These are phyloP conservation scores for Theileria luwenshuni DNA, from an alignment of 169 alveolate species.

Conservation along the genomic window DNA sequence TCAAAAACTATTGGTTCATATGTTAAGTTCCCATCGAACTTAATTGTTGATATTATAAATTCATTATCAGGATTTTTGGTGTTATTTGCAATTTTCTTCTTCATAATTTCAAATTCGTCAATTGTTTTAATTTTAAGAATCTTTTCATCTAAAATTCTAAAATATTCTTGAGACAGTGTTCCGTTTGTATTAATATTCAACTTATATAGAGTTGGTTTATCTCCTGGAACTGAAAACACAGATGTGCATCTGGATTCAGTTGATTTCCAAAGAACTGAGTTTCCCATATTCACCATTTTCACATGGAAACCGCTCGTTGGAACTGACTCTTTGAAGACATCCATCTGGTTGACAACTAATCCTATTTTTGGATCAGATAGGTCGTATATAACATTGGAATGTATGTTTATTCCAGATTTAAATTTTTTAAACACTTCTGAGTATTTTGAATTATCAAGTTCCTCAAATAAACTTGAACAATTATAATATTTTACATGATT, in stretches of 20 bases:
- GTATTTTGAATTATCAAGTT: neutral
- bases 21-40: too few relatives aligned
- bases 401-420: neutral
- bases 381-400: constrained; percentile 3
- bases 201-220: neutral
- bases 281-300: neutral
- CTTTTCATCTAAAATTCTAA: neutral
- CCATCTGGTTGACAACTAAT: neutral
- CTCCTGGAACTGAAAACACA: neutral
- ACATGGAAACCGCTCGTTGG: constrained; percentile 16
- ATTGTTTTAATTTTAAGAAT: neutral
- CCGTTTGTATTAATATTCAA: too few relatives aligned
- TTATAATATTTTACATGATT: constrained; percentile 2
- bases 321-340: neutral
- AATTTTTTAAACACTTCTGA: neutral
- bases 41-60: too few relatives aligned
- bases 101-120: neutral
- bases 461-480: neutral
- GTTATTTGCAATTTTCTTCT: neutral
- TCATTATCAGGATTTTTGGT: neutral
- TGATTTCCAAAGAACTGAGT: neutral
- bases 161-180: neutral
- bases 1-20: neutral
- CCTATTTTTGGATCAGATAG: neutral
- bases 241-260: neutral